These are phyloP conservation scores for Epichloe hybrida DNA, from an alignment of 2,329 filamentous ascomycete species.

Conservation along the genomic window DNA sequence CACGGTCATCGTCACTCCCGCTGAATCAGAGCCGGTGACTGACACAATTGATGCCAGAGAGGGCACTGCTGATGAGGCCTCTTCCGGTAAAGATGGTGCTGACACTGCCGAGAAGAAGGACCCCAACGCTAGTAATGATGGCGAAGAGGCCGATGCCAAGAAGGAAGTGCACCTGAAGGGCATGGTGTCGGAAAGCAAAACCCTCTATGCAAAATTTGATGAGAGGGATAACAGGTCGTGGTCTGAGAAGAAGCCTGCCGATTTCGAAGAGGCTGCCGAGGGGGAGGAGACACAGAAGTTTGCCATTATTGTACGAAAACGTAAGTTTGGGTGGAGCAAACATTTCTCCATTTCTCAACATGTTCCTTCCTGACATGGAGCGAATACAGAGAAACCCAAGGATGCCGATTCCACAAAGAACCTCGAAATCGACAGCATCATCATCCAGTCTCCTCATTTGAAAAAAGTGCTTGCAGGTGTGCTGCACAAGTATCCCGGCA, in stretches of 20 bases:
- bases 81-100: neutral
- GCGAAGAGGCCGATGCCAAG: slow-evolving; percentile 2
- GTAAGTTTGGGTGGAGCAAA: slow-evolving; percentile 8
- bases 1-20: neutral
- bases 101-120: neutral
- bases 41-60: neutral
- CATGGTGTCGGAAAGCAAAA: slow-evolving; percentile 25
- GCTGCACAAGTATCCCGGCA: slow-evolving; percentile 43
- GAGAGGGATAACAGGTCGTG: slow-evolving; percentile 37
- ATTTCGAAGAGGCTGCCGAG: slow-evolving; percentile 44
- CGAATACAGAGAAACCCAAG: slow-evolving; percentile 26
- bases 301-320: slow-evolving; percentile 45
- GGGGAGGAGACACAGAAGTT: slow-evolving; percentile 46
- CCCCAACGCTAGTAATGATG: neutral
- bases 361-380: no score
- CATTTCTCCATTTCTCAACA: no score
- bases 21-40: neutral
- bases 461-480: slow-evolving; percentile 42
- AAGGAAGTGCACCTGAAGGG: slow-evolving; percentile 18
- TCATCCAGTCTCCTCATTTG: slow-evolving; percentile 49
- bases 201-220: slow-evolving; percentile 32
- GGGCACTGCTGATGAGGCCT: neutral
- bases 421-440: slow-evolving; percentile 46
- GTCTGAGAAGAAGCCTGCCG: slow-evolving; percentile 40
- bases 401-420: slow-evolving; percentile 45